phyloP scores from a whole-genome alignment of 139 green algal species.

The Chlorella sp. region DNA sequence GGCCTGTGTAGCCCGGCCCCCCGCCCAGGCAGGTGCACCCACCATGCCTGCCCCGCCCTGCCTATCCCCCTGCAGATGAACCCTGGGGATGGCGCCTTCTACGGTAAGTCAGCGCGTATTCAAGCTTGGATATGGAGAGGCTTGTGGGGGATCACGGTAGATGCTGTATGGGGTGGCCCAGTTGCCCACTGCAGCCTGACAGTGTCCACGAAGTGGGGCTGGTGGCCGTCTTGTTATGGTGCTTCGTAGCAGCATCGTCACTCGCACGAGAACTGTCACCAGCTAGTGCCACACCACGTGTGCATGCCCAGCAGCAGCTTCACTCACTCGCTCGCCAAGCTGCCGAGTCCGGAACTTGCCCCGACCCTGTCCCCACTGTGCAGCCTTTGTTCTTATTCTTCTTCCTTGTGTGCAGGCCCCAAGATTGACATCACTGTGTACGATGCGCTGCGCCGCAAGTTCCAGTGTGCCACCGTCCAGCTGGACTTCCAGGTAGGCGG shows the following conservation, averaged over 20 bases:
- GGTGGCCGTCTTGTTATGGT: too few species aligned
- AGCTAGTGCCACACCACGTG: too few species aligned
- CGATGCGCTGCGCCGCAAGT: conserved; percentile 94
- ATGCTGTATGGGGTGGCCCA: too few species aligned
- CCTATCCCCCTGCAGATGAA: conserved; percentile 75
- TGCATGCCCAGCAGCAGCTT: not conserved
- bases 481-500: conserved; percentile 98
- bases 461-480: conserved; percentile 99
- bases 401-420: conserved; percentile 80
- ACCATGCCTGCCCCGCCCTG: not conserved
- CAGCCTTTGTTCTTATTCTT: conserved; percentile 53
- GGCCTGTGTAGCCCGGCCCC: too few species aligned
- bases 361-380: not conserved
- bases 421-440: conserved; percentile 98
- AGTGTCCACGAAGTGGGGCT: too few species aligned
- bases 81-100: conserved; percentile 96
- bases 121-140: not conserved
- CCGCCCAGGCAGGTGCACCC: too few species aligned
- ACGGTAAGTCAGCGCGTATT: conserved; percentile 54
- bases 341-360: too few species aligned
- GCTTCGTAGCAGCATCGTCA: too few species aligned
- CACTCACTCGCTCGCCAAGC: too few species aligned
- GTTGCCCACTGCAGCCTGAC: too few species aligned
- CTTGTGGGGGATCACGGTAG: too few species aligned
- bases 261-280: too few species aligned